These are phyloP conservation scores for Blepharisma japonicum DNA, from an alignment of 73 alveolate genomes.

Conservation along the genomic window DNA sequence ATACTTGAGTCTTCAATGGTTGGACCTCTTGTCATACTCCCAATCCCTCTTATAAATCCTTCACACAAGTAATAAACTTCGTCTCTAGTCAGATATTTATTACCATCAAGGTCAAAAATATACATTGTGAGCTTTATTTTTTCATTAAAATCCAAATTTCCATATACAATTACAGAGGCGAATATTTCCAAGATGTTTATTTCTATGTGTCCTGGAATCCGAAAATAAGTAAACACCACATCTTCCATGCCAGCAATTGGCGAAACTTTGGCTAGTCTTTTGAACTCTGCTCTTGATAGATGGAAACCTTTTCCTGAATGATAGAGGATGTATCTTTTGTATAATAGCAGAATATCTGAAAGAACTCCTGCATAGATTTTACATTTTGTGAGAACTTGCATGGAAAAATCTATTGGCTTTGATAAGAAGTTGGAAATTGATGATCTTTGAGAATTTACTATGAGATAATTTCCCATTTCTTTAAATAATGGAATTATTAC, in stretches of 20 bases:
- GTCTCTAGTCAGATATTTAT: slow-evolving; percentile 6
- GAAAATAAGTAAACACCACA: slow-evolving; percentile 8
- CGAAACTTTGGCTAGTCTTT: neutral
- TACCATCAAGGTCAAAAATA: slow-evolving; percentile 25
- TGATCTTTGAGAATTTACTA: no score
- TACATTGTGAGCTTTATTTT: slow-evolving; percentile 5
- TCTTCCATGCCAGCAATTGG: slow-evolving; percentile 4
- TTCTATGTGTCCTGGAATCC: neutral
- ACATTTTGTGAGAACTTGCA: neutral
- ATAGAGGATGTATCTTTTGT: neutral
- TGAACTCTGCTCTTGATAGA: slow-evolving; percentile 16
- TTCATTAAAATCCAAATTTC: neutral
- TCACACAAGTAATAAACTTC: neutral
- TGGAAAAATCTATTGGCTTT: no score
- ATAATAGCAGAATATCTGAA: neutral
- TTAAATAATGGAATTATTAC: no score
- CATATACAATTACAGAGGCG: neutral
- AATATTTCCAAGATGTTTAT: slow-evolving; percentile 9
- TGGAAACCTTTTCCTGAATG: neutral
- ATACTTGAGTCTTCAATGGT: neutral
- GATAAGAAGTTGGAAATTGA: no score
- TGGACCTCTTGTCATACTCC: neutral
- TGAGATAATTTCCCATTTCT: no score
- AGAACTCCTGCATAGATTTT: neutral
- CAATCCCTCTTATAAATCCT: neutral